phyloP scores from a whole-genome alignment of 2,329 filamentous ascomycete genomes.

The Aspergillus neotritici region DNA sequence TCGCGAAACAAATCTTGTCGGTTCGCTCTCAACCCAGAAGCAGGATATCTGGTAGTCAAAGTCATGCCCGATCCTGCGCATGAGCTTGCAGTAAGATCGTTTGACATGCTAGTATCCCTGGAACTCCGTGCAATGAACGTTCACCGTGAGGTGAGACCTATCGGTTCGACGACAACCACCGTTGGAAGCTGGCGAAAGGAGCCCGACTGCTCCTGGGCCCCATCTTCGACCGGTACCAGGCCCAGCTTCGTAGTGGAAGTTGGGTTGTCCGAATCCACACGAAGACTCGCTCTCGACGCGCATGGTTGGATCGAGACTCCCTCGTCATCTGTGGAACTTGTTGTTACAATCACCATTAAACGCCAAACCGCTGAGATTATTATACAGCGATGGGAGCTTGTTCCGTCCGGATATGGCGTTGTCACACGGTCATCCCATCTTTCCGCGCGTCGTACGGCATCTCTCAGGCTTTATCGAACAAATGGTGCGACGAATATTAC shows the following conservation, averaged over 20 bases:
- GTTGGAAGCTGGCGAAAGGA: slow-evolving; percentile 18
- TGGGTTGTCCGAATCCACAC: slow-evolving; percentile 14
- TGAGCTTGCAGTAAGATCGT: slow-evolving; percentile 13
- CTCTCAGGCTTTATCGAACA: slow-evolving; percentile 13
- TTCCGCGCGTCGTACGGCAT: slow-evolving; percentile 13
- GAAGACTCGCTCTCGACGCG: slow-evolving; percentile 15
- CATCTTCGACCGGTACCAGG: slow-evolving; percentile 7
- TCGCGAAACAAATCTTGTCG: slow-evolving; percentile 15
- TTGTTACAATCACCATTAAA: slow-evolving; percentile 16
- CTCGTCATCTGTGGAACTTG: slow-evolving; percentile 15
- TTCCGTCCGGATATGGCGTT: slow-evolving; percentile 8
- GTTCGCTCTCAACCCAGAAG: slow-evolving; percentile 14
- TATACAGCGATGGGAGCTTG: slow-evolving; percentile 13
- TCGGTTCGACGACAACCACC: slow-evolving; percentile 13
- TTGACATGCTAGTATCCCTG: slow-evolving; percentile 10
- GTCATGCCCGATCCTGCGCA: slow-evolving; percentile 11
- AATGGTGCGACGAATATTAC: slow-evolving; percentile 14
- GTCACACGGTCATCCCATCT: slow-evolving; percentile 11
- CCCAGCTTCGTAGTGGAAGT: slow-evolving; percentile 16
- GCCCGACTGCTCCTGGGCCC: slow-evolving; percentile 17
- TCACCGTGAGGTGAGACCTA: slow-evolving; percentile 7
- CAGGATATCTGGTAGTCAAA: slow-evolving; percentile 15
- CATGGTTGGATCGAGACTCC: slow-evolving; percentile 14
- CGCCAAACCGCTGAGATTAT: slow-evolving; percentile 12
- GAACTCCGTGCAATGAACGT: slow-evolving; percentile 13